Percentiles rank a stretch among this genome's conserved stretches.
Evolutionary conservation across 2,329 filamentous ascomycete species (phyloP).

Genomic region (Colletotrichum theobromicola): DNA sequence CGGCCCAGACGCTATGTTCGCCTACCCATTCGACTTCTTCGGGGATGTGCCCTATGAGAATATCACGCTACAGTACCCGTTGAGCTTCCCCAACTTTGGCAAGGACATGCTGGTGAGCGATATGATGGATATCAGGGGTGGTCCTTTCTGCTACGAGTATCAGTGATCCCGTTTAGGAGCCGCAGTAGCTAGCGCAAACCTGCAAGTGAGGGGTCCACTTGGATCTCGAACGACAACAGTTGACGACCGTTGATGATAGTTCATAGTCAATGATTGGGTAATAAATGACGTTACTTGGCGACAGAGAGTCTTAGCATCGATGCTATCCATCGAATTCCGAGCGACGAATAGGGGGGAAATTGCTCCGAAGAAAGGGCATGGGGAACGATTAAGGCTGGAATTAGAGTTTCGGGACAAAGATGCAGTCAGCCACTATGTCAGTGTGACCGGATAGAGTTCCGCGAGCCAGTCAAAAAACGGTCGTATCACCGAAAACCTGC

Average conservation of each 20-base stretch:
- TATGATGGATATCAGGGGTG: constrained; percentile 29
- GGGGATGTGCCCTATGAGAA: background rate
- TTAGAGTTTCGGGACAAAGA: background rate
- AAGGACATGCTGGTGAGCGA: constrained; percentile 22
- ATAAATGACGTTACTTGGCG: too few relatives aligned
- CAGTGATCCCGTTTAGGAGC: background rate
- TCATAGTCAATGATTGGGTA: background rate
- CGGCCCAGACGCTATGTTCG: background rate
- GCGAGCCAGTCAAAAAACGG: background rate
- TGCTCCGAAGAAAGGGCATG: too few relatives aligned
- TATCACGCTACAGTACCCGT: background rate
- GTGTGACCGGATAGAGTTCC: background rate
- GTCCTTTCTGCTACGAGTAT: constrained; percentile 28
- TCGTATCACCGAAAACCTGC: background rate
- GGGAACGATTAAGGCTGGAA: background rate
- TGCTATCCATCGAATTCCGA: too few relatives aligned
- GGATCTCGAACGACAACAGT: background rate
- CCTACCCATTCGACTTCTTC: background rate
- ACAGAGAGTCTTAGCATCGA: too few relatives aligned
- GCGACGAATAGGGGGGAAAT: too few relatives aligned
- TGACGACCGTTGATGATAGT: background rate
- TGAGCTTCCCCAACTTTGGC: background rate
- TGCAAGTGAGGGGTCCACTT: background rate
- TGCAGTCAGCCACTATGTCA: background rate
- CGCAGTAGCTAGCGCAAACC: background rate